phyloP scores from a whole-genome alignment of 306 rosid genomes.

The Amphicarpaea edgeworthii region DNA sequence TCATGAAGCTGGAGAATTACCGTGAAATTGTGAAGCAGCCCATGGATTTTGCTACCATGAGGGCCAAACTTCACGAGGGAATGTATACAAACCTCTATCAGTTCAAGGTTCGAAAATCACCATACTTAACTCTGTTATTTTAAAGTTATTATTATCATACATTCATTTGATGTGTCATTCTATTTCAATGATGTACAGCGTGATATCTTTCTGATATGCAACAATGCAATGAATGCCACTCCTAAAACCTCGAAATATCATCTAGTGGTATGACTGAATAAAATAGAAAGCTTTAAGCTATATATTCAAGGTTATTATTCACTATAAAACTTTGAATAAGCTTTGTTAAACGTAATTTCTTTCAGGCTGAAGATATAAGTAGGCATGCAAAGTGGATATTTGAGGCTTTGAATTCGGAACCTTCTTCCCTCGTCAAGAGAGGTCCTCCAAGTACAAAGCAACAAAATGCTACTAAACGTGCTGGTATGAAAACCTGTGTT shows the following conservation, averaged over 20 bases:
- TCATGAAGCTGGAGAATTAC: conserved; percentile 2
- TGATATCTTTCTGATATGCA: conserved; percentile 43
- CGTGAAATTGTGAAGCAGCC: conserved; percentile 5
- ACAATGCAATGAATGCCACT: conserved; percentile 4
- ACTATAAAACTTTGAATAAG: neutral
- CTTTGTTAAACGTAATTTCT: neutral
- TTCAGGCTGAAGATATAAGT: neutral
- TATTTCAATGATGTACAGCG: conserved; percentile 34
- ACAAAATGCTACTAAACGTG: neutral
- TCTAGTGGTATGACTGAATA: conserved; percentile 38
- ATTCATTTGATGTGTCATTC: conserved; percentile 28
- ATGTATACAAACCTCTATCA: conserved; percentile 24
- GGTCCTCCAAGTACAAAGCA: neutral
- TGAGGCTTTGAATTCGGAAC: neutral
- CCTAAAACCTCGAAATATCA: conserved; percentile 2
- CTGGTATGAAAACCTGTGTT: conserved; percentile 27
- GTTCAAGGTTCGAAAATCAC: conserved; percentile 27
- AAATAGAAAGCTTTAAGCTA: neutral
- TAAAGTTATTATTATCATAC: too few relatives aligned
- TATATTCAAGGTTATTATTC: neutral
- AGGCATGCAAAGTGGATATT: conserved; percentile 5
- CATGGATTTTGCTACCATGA: conserved; percentile 42
- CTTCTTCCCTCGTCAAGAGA: neutral
- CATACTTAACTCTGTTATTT: neutral
- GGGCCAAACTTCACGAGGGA: conserved; percentile 34